These are phyloP conservation scores for Heterococcus sp. DNA, from an alignment of 108 stramenopile species.

Conservation along the genomic window DNA sequence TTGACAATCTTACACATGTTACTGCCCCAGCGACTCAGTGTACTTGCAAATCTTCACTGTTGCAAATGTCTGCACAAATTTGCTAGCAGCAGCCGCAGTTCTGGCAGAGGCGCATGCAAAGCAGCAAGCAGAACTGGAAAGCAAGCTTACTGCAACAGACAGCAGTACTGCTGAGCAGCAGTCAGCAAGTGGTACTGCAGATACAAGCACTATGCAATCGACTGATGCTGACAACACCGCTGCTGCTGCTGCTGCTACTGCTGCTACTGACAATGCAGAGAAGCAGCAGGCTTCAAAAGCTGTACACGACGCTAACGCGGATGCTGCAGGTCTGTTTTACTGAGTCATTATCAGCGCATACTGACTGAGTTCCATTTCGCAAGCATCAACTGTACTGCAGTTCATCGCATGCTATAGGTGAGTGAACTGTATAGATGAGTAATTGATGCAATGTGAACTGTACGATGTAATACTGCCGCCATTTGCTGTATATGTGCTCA, in stretches of 20 bases:
- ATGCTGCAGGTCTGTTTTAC: neutral
- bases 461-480: neutral
- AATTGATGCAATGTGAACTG: neutral
- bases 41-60: neutral
- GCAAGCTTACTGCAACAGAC: neutral
- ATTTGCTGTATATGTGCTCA: neutral
- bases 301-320: no score
- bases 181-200: no score
- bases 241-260: neutral
- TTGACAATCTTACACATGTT: no score
- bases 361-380: neutral
- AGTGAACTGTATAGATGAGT: neutral
- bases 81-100: neutral
- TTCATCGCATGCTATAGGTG: neutral
- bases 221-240: neutral
- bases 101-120: neutral
- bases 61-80: neutral
- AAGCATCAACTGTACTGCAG: neutral
- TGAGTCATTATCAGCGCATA: neutral
- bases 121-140: neutral
- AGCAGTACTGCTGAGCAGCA: no score
- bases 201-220: no score
- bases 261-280: neutral
- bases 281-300: neutral
- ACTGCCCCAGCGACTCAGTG: neutral